Evolutionary conservation across 257 asterid genomes (phyloP).

Genomic region (Eucommia ulmoides): DNA sequence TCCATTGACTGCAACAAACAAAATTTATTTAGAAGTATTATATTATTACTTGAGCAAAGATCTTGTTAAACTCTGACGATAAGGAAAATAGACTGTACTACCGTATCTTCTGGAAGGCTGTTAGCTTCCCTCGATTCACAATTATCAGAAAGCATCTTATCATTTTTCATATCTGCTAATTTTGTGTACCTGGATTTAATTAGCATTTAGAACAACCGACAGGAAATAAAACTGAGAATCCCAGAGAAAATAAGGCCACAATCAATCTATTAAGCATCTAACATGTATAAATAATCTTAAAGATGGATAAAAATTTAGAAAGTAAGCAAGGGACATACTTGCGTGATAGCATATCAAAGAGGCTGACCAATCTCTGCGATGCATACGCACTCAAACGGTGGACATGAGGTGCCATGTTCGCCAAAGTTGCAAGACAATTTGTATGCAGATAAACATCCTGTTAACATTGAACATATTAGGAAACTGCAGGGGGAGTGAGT

Average conservation of each 20-base stretch:
- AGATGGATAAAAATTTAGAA: not conserved
- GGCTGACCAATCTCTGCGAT: constrained; percentile 93
- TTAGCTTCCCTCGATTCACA: constrained; percentile 55
- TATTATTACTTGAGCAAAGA: too few relatives aligned
- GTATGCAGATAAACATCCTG: constrained; percentile 96
- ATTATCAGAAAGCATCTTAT: constrained; percentile 46
- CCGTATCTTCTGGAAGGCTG: constrained; percentile 63
- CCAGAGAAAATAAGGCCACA: not conserved
- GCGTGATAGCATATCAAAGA: constrained; percentile 94
- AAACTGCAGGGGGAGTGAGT: not conserved
- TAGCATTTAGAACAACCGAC: constrained; percentile 6
- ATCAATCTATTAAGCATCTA: not conserved
- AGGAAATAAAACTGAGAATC: constrained; percentile 1
- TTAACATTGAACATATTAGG: constrained; percentile 17
- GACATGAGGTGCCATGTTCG: constrained; percentile 90
- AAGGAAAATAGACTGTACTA: constrained; percentile 18
- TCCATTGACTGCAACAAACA: constrained; percentile 55
- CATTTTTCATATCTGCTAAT: constrained; percentile 80
- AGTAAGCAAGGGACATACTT: constrained; percentile 38
- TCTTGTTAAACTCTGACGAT: not conserved
- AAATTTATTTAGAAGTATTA: not conserved
- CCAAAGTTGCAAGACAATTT: constrained; percentile 82
- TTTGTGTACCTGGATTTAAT: constrained; percentile 64
- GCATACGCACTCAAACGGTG: constrained; percentile 87
- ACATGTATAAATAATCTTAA: not conserved